Evolutionary conservation across 140 eudicot species (phyloP).

Genomic region (Ambrosia hybrid): DNA sequence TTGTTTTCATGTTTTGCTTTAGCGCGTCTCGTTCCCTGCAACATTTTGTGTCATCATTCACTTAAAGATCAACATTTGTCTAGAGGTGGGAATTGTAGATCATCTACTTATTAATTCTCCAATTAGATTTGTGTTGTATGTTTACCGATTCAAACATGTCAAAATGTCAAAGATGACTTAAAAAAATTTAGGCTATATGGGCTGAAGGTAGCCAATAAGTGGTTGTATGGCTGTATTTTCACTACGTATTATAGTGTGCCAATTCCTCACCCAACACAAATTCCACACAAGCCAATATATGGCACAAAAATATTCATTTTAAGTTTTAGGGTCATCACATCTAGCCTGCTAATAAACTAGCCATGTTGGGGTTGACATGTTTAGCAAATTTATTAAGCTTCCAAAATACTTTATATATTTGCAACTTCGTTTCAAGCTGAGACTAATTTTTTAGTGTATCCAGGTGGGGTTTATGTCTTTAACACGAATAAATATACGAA

Average conservation of each 20-base stretch:
- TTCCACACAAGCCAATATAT: too few relatives aligned
- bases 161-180: neutral
- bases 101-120: too few relatives aligned
- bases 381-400: neutral
- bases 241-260: too few relatives aligned
- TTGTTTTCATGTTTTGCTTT: conserved; percentile 53
- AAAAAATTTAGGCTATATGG: neutral
- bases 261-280: too few relatives aligned
- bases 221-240: too few relatives aligned
- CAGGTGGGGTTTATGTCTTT: neutral
- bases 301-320: too few relatives aligned
- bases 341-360: too few relatives aligned
- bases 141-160: neutral
- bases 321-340: too few relatives aligned
- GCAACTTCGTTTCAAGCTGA: too few relatives aligned
- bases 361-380: neutral
- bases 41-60: neutral
- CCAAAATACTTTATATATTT: too few relatives aligned
- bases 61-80: neutral
- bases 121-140: neutral
- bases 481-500: neutral
- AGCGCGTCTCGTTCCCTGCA: conserved; percentile 77
- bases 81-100: neutral
- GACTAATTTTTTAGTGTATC: neutral
- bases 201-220: too few relatives aligned